Evolutionary conservation across 352 stramenopile genomes (phyloP).

Genomic region (Blastocystis hominis): DNA sequence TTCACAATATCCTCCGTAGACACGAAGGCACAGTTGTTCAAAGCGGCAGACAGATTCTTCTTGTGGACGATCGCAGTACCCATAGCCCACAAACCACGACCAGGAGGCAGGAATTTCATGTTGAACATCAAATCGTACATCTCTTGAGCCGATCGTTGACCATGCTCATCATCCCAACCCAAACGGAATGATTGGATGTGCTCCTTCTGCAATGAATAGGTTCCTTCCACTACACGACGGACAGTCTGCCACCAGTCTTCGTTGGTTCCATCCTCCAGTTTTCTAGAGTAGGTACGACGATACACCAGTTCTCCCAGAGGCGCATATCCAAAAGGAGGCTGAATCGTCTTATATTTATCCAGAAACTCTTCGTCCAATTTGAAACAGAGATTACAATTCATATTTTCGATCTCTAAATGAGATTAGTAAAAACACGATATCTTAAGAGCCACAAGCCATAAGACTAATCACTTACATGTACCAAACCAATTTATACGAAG

Average conservation of each 20-base stretch:
- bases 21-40: no score
- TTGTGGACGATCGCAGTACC: slow-evolving; percentile 79
- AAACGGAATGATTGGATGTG: slow-evolving; percentile 67
- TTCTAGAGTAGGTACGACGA: slow-evolving; percentile 77
- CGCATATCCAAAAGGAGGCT: slow-evolving; percentile 80
- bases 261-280: slow-evolving; percentile 70
- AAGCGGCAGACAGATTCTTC: slow-evolving; percentile 73
- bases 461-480: neutral
- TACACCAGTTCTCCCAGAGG: slow-evolving; percentile 82
- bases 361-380: slow-evolving; percentile 61
- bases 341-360: slow-evolving; percentile 63
- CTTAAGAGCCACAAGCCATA: neutral
- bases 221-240: no score
- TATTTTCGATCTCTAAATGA: neutral
- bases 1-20: slow-evolving; percentile 70
- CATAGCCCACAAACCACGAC: slow-evolving; percentile 82
- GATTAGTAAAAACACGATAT: neutral
- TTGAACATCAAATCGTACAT: slow-evolving; percentile 81
- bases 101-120: slow-evolving; percentile 85
- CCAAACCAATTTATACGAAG: neutral
- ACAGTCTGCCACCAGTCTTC: slow-evolving; percentile 79
- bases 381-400: slow-evolving; percentile 59
- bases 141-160: slow-evolving; percentile 68
- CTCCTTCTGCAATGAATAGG: slow-evolving; percentile 79
- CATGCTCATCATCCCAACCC: slow-evolving; percentile 69